phyloP scores from a whole-genome alignment of 2,329 filamentous ascomycete genomes.

The Acephala macrosclerotiorum region DNA sequence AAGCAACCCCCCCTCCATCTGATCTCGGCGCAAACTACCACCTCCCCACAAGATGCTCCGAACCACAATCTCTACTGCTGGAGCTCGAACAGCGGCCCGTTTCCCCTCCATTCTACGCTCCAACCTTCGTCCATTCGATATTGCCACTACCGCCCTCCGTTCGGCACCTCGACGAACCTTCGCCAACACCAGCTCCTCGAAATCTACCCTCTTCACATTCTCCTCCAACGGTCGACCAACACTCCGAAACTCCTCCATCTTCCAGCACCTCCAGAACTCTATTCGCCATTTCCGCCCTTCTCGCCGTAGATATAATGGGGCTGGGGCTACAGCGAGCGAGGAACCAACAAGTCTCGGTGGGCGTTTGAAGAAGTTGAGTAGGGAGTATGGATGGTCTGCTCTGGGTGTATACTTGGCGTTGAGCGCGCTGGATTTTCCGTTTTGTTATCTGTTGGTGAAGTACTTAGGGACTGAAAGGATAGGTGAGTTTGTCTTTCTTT shows the following conservation, averaged over 20 bases:
- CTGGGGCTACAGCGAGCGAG: slow-evolving; percentile 19
- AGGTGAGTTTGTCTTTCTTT: slow-evolving; percentile 57
- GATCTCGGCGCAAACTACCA: background rate
- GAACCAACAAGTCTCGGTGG: slow-evolving; percentile 37
- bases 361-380: slow-evolving; percentile 78
- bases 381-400: slow-evolving; percentile 94
- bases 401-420: slow-evolving; percentile 88
- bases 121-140: slow-evolving; percentile 11
- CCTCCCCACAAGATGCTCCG: slow-evolving; percentile 31
- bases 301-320: slow-evolving; percentile 14
- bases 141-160: slow-evolving; percentile 4
- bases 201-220: slow-evolving; percentile 36
- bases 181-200: slow-evolving; percentile 20
- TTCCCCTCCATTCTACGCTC: slow-evolving; percentile 26
- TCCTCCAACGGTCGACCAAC: slow-evolving; percentile 29
- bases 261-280: slow-evolving; percentile 36
- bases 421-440: slow-evolving; percentile 88
- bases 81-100: slow-evolving; percentile 28
- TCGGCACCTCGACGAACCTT: slow-evolving; percentile 29
- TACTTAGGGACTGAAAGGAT: slow-evolving; percentile 86
- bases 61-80: slow-evolving; percentile 23
- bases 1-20: background rate
- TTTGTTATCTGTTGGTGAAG: slow-evolving; percentile 90
- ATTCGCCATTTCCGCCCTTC: slow-evolving; percentile 35
- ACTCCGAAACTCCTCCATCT: slow-evolving; percentile 26